Conservation (phyloP, 441 rosid genomes). For the Biscutella laevigata region DNA sequence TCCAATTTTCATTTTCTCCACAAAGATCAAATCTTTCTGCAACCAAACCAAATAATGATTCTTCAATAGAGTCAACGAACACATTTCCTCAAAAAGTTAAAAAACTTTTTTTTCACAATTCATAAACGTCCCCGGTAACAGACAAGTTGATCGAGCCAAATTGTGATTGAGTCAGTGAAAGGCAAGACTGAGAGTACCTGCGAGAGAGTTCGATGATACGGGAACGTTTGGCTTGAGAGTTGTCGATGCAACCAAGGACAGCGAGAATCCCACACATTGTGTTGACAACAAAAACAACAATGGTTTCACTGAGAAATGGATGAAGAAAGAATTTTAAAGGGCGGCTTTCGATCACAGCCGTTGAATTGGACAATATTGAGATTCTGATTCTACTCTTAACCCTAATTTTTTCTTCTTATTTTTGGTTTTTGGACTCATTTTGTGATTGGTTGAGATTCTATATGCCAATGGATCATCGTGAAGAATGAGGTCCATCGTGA, state of each 20-base stretch:
- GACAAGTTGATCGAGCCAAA: not conserved
- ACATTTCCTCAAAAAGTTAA: not conserved
- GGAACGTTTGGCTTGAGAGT: slow-evolving; percentile 84
- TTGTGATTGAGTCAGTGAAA: not conserved
- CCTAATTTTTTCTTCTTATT: not conserved
- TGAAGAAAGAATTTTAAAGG: not conserved
- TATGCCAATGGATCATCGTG: not conserved
- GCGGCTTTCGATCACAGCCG: slow-evolving; percentile 32
- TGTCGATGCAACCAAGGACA: slow-evolving; percentile 73
- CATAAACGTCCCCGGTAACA: not conserved
- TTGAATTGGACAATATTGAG: slow-evolving; percentile 24
- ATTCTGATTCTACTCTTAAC: slow-evolving; percentile 2
- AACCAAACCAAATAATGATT: not conserved
- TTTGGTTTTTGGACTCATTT: not conserved
- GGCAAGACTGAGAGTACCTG: slow-evolving; percentile 32
- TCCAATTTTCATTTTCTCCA: not conserved
- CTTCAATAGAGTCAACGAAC: not conserved
- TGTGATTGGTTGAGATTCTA: slow-evolving; percentile 6
- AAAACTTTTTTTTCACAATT: not conserved
- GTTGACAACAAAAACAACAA: not conserved
- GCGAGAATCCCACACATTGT: slow-evolving; percentile 98
- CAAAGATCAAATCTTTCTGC: slow-evolving; percentile 3
- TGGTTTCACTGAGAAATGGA: not conserved
- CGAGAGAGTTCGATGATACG: slow-evolving; percentile 60
- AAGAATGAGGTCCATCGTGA: slow-evolving; percentile 15